Base-by-base conservation (phyloP, 805 yeast species). In the Candida namnaoensis region DNA sequence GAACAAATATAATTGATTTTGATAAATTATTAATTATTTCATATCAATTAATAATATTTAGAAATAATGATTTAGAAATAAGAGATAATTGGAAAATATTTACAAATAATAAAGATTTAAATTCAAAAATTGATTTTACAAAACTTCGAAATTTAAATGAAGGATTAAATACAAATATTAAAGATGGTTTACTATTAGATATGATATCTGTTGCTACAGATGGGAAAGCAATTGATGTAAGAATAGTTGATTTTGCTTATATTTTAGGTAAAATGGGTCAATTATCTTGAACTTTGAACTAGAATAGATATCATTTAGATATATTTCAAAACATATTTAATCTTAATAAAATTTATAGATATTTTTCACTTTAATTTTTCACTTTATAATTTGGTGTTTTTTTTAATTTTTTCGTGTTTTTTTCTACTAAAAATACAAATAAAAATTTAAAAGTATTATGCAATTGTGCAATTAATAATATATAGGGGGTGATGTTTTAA, bases 261-360 rank as follows among this genome's bases (percentile, higher is more conserved):
- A 53, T 72, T 10, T 45, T 76, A 43, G 81, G 80, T 1, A 68
- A 71, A 45, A 44, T 74, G 15, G 78, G 78, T 5, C 61, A 64
- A 39, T 48, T 26, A 26, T 26, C 10, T 7, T 8, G 28, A 26
- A 26, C 3, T 6, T 5, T 12, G 8, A 14, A 14, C 5, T 32
- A 8, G 4, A 7, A 12, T 13, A 13, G 4, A 10, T 26, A 8
- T 26, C 28, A 26, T 26, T 7, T 26, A 8, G 7, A 26, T 26
- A 26, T 19, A 19, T 3, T 19, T 19, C 5, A 8, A 26, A 26
- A 26, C 28, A 26, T 26, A 8, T 26, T 26, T 7, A 26, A 10
- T 8, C 10, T 26, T 4, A 3, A 26, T 26, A 26, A 26, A 26
- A 4, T 26, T 8, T 7, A 26, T 26, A 10, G 28, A 19, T 19